Conservation (phyloP, 345 rosid species). For the Populus simonii region DNA sequence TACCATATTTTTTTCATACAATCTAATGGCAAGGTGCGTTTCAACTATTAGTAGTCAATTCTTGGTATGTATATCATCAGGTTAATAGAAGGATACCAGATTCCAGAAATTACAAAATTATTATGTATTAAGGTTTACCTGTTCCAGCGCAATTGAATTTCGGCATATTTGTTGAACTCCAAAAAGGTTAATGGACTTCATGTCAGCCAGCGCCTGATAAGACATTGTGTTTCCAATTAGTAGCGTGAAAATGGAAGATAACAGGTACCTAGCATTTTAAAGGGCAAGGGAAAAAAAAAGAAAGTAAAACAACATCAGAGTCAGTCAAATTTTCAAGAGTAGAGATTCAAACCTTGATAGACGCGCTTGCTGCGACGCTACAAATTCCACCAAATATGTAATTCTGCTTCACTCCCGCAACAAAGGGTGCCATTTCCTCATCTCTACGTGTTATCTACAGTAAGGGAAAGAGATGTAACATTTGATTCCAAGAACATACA, state of each 20-base stretch:
- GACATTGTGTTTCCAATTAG: conserved; percentile 17
- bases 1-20: not conserved
- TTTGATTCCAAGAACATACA: conserved; percentile 7
- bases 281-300: conserved; percentile 2
- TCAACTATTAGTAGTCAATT: not conserved
- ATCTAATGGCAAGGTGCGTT: not conserved
- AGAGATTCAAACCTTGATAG: conserved; percentile 65
- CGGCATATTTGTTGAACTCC: conserved; percentile 99
- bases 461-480: conserved; percentile 2
- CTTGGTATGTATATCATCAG: not conserved
- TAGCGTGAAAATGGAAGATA: not conserved
- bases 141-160: conserved; percentile 92
- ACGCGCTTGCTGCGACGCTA: conserved; percentile 75
- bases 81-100: not conserved
- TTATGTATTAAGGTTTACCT: conserved; percentile 43
- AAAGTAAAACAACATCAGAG: not conserved
- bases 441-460: conserved; percentile 87
- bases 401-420: conserved; percentile 63
- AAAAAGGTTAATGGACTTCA: conserved; percentile 86
- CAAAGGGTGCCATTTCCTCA: conserved; percentile 90
- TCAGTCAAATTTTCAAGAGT: conserved; percentile 5
- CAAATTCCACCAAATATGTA: conserved; percentile 97
- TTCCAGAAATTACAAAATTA: not conserved
- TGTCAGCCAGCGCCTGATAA: conserved; percentile 73
- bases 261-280: not conserved